Evolutionary conservation across 2,329 filamentous ascomycete genomes (phyloP).

Genomic region (Cercospora sesami): DNA sequence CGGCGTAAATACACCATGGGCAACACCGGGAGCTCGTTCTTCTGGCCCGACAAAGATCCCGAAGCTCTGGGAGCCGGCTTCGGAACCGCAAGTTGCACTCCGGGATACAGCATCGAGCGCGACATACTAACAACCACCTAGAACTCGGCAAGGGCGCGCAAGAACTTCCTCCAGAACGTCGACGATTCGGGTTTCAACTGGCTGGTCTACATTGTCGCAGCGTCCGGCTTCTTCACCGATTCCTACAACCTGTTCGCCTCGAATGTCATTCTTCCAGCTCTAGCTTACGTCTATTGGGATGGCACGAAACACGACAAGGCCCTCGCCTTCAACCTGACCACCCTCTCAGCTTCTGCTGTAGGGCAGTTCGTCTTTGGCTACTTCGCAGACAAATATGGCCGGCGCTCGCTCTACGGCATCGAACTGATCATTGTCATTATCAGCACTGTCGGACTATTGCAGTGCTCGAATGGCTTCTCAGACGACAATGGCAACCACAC

Average conservation of each 20-base stretch:
- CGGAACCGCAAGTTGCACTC: background rate
- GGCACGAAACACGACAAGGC: conserved; percentile 30
- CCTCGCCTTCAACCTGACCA: conserved; percentile 43
- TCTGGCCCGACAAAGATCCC: conserved; percentile 20
- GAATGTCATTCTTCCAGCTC: conserved; percentile 44
- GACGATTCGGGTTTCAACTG: conserved; percentile 28
- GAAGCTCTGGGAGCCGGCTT: conserved; percentile 17
- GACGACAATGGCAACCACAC: conserved; percentile 27
- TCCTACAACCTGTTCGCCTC: conserved; percentile 44
- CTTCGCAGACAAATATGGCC: conserved; percentile 42
- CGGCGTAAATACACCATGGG: background rate
- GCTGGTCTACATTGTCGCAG: conserved; percentile 42
- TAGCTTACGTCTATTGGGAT: conserved; percentile 44
- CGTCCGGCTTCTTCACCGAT: conserved; percentile 45
- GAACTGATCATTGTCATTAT: conserved; percentile 46
- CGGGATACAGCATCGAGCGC: background rate
- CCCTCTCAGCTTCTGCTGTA: conserved; percentile 43
- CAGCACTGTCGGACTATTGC: conserved; percentile 42
- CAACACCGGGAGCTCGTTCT: conserved; percentile 11
- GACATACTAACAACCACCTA: background rate
- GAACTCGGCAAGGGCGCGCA: background rate
- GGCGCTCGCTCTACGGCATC: conserved; percentile 44
- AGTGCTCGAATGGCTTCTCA: conserved; percentile 38
- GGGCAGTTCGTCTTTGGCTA: conserved; percentile 44
- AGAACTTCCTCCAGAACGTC: conserved; percentile 16